These are phyloP conservation scores for Pinus albicaulis DNA, from an alignment of 75 land plant genomes.

Conservation along the genomic window DNA sequence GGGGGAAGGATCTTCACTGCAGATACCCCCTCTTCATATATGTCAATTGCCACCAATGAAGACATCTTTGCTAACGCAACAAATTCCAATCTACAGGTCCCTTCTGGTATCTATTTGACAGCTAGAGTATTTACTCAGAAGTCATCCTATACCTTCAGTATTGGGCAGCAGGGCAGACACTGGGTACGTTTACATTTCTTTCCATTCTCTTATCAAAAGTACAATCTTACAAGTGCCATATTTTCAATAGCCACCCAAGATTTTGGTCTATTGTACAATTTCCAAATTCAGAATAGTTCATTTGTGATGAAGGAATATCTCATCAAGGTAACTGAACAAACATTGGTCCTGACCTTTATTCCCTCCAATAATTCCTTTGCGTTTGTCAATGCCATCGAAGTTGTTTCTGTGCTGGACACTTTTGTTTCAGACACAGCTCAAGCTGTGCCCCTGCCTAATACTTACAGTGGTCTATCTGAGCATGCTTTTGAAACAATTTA, in stretches of 20 bases:
- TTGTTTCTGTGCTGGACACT: slow-evolving; percentile 66
- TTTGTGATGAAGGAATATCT: slow-evolving; percentile 39
- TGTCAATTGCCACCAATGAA: background rate
- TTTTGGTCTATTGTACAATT: slow-evolving; percentile 35
- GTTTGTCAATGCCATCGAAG: slow-evolving; percentile 84
- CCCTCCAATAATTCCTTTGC: slow-evolving; percentile 54
- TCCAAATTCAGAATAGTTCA: slow-evolving; percentile 9
- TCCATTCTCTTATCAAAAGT: slow-evolving; percentile 27
- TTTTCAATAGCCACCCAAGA: slow-evolving; percentile 45
- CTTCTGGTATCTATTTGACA: slow-evolving; percentile 19
- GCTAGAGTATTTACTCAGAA: slow-evolving; percentile 40
- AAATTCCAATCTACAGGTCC: background rate
- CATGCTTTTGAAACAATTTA: slow-evolving; percentile 69
- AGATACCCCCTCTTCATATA: slow-evolving; percentile 21
- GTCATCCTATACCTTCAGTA: slow-evolving; percentile 35
- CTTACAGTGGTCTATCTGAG: slow-evolving; percentile 18
- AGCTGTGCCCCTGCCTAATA: slow-evolving; percentile 7
- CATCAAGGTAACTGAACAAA: slow-evolving; percentile 38
- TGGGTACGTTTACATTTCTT: slow-evolving; percentile 68
- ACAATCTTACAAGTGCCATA: slow-evolving; percentile 22
- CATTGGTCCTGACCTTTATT: slow-evolving; percentile 39
- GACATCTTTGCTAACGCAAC: background rate
- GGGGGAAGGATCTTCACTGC: slow-evolving; percentile 43
- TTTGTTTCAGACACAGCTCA: slow-evolving; percentile 29
- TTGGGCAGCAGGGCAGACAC: slow-evolving; percentile 43